These are phyloP conservation scores for Arxiozyma slooffiae DNA, from an alignment of 1,139 yeast genomes.

Conservation along the genomic window DNA sequence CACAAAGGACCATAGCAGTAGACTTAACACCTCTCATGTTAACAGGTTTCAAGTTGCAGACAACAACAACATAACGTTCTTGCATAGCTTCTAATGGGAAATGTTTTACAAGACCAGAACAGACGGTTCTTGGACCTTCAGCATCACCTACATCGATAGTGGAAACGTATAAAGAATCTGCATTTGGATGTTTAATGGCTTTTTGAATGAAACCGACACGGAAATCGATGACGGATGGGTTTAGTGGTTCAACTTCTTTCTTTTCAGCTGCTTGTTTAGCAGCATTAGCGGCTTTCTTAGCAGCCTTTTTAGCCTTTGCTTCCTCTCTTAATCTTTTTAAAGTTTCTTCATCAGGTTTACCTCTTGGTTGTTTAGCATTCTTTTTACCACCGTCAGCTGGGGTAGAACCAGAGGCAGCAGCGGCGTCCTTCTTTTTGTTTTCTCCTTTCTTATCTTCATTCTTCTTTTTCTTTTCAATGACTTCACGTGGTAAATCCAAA, in stretches of 20 bases:
- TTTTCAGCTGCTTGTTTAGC: conserved; percentile 43
- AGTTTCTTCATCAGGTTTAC: conserved; percentile 53
- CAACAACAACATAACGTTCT: conserved; percentile 68
- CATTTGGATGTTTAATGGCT: conserved; percentile 95
- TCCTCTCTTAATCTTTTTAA: conserved; percentile 52
- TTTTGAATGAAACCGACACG: conserved; percentile 95
- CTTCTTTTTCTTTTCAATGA: conserved; percentile 51
- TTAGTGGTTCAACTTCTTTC: conserved; percentile 52
- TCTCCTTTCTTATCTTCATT: conserved; percentile 29
- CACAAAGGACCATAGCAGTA: conserved; percentile 94
- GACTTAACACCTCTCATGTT: conserved; percentile 93
- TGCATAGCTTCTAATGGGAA: conserved; percentile 76
- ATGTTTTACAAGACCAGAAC: conserved; percentile 83
- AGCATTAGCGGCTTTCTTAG: conserved; percentile 62
- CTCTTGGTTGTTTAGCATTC: conserved; percentile 29
- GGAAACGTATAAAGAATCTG: conserved; percentile 90
- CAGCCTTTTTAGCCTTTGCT: conserved; percentile 65
- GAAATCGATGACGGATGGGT: conserved; percentile 80
- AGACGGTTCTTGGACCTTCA: conserved; percentile 95
- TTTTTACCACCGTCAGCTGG: conserved; percentile 32
- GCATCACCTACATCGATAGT: conserved; percentile 95
- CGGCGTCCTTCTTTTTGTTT: conserved; percentile 24
- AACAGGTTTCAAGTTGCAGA: conserved; percentile 84
- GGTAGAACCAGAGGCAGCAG: conserved; percentile 3
- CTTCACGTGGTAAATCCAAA: conserved; percentile 58